Conservation (phyloP, 2,329 filamentous ascomycete genomes). For the Fusarium fujikuroi region DNA sequence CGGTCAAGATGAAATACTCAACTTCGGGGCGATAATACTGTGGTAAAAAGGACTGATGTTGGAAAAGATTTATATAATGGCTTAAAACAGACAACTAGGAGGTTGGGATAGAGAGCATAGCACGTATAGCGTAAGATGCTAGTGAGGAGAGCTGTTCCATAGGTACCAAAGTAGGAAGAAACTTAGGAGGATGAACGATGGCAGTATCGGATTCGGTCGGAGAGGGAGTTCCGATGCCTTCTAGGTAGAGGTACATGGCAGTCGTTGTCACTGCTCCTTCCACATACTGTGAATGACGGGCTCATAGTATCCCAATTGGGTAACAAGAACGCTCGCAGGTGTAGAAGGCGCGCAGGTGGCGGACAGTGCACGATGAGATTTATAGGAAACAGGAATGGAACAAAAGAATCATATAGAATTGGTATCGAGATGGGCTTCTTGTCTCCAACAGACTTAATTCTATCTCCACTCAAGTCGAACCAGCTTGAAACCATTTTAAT, state of each 20-base stretch:
- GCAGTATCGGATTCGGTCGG: too few relatives aligned
- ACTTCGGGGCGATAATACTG: not conserved
- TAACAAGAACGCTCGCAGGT: not conserved
- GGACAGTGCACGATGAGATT: not conserved
- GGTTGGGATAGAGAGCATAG: not conserved
- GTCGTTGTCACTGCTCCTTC: not conserved
- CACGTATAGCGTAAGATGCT: not conserved
- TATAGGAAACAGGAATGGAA: not conserved
- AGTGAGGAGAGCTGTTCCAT: not conserved
- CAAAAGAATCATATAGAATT: conserved; percentile 33
- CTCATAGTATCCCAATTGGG: not conserved
- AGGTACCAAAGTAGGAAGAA: not conserved
- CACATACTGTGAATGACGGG: not conserved
- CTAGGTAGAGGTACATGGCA: not conserved
- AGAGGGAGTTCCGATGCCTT: not conserved
- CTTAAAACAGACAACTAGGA: not conserved
- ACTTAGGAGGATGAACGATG: not conserved
- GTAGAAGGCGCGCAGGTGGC: not conserved
- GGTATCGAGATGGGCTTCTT: conserved; percentile 40
- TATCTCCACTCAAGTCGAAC: conserved; percentile 41
- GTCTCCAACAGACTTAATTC: conserved; percentile 32
- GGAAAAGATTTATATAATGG: not conserved
- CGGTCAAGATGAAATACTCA: not conserved
- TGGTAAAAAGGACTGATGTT: rapidly evolving
- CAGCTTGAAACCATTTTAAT: conserved; percentile 36